Evolutionary conservation across 768 basidiomycete genomes (phyloP), one percentile per base, ranked within the genome.

Genomic region (Guyanaporus albipodus): DNA sequence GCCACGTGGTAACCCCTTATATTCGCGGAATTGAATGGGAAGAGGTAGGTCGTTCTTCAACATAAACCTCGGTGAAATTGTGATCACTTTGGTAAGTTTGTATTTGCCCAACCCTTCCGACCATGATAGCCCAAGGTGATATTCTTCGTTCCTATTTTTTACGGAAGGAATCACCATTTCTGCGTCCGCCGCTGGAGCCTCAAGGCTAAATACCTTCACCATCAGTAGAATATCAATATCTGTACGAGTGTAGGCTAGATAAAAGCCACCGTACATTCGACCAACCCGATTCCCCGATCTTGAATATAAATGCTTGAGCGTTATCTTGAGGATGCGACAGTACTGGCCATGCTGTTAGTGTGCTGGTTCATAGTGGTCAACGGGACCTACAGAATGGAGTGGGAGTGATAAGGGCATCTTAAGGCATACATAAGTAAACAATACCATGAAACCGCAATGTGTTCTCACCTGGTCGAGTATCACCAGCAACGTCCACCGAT

Each of bases 41-140:
- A 80, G 78, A 5, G 72, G 52, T 29, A 92, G 74, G 50, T 82
- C 76, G 67, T 97, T 99, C 67, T 84, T 88, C 55, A 98, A 67
- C 52, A 98, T 70, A 72, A 93, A 98, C 37, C 96, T 82, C 22
- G 96, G 96, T 8, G 88, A 75, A 29, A 98, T 70, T 0, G 89
- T 94, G 54, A 99, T 83, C 55, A 97, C 85, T 70, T 97, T 98
- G 22, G 86, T 87, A 27, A 98, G 71, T 62, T 97, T 97, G 67
- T 97, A 98, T 73, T 96, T 97, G 28, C 96, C 96, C n/a, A 85
- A 71, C 2, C 94, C 96, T 66, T 95, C 93, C 15, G 79, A 76
- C 81, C 94, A 98, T 5, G 92, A 94, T 31, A 99, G 57, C 2
- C 95, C 96, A 37, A 90, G 67, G 61, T 93, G 88, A 42, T 83